Conservation (phyloP, 495 filamentous ascomycete species). For the Bacidia rubella region DNA sequence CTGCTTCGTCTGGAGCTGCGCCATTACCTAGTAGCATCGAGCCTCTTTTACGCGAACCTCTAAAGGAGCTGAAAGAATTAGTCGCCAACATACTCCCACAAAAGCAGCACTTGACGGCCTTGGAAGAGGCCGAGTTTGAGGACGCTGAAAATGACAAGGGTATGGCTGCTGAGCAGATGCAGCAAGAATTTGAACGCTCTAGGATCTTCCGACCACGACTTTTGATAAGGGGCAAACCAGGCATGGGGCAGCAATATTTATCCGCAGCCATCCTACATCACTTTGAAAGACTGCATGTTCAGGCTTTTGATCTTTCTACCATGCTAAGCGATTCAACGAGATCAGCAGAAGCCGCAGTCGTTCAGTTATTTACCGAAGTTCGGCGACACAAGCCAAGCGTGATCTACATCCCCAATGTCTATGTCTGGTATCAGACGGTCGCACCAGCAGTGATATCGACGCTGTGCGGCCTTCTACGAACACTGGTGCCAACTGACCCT, state of each 20-base stretch:
- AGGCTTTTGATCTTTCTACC: slow-evolving; percentile 84
- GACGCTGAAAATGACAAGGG: slow-evolving; percentile 67
- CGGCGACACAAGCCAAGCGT: slow-evolving; percentile 90
- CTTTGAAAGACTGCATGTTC: slow-evolving; percentile 86
- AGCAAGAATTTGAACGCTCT: slow-evolving; percentile 80
- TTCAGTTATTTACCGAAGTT: slow-evolving; percentile 81
- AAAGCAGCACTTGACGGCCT: slow-evolving; percentile 67
- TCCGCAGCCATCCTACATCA: slow-evolving; percentile 76
- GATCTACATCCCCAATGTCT: slow-evolving; percentile 83
- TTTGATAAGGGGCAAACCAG: slow-evolving; percentile 59
- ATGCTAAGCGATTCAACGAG: slow-evolving; percentile 57
- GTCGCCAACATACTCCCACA: slow-evolving; percentile 73
- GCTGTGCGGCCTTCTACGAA: slow-evolving; percentile 63
- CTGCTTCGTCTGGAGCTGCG: slow-evolving; percentile 65
- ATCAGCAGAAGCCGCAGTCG: slow-evolving; percentile 72
- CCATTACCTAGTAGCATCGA: slow-evolving; percentile 66
- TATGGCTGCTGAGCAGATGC: slow-evolving; percentile 71
- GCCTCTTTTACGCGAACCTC: slow-evolving; percentile 62
- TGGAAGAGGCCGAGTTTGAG: slow-evolving; percentile 91
- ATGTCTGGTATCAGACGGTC: slow-evolving; percentile 69
- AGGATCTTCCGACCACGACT: slow-evolving; percentile 81
- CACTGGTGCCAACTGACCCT: slow-evolving; percentile 74
- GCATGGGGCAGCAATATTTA: slow-evolving; percentile 92
- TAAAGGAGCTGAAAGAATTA: slow-evolving; percentile 47
- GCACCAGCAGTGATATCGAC: slow-evolving; percentile 54